Percentiles rank a stretch among this genome's conserved stretches.
phyloP scores from a whole-genome alignment of 768 basidiomycete genomes.

The Agaricus blazei region DNA sequence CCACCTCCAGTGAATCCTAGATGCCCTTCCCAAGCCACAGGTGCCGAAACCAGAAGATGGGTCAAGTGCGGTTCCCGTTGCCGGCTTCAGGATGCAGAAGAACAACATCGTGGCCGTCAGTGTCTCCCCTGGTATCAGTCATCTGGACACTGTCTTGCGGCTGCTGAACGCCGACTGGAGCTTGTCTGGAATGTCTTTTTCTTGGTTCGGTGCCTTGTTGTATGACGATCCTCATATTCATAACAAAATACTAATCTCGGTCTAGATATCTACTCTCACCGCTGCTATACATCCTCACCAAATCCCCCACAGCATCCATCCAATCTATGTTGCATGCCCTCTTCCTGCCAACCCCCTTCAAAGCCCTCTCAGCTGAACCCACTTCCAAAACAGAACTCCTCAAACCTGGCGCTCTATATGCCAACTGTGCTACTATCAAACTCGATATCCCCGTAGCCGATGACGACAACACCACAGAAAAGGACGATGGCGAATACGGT shows the following conservation, averaged over 20 bases:
- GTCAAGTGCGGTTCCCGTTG: constrained; percentile 26
- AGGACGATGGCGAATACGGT: constrained; percentile 67
- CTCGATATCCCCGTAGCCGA: constrained; percentile 30
- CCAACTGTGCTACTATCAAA: constrained; percentile 65
- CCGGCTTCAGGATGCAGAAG: constrained; percentile 36
- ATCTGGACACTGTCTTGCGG: constrained; percentile 61
- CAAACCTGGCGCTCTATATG: constrained; percentile 73
- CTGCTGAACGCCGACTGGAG: constrained; percentile 45
- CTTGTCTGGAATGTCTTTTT: constrained; percentile 20
- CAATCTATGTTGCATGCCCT: constrained; percentile 79
- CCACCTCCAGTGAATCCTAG: constrained; percentile 81
- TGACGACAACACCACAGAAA: constrained; percentile 13
- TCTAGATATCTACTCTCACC: constrained; percentile 54
- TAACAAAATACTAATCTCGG: constrained; percentile 23
- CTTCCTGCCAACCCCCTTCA: constrained; percentile 79
- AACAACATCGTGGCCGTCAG: constrained; percentile 73
- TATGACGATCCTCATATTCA: constrained; percentile 26
- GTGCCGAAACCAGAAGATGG: constrained; percentile 29
- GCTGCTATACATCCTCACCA: constrained; percentile 28
- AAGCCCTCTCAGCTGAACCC: constrained; percentile 30
- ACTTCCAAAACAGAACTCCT: constrained; percentile 45
- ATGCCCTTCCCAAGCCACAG: constrained; percentile 57
- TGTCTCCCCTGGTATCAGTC: constrained; percentile 74
- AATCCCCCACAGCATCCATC: constrained; percentile 57
- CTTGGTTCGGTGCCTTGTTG: constrained; percentile 43